Base-by-base conservation (phyloP, 208 protist species). In the Blastocrithidia nonstop region DNA sequence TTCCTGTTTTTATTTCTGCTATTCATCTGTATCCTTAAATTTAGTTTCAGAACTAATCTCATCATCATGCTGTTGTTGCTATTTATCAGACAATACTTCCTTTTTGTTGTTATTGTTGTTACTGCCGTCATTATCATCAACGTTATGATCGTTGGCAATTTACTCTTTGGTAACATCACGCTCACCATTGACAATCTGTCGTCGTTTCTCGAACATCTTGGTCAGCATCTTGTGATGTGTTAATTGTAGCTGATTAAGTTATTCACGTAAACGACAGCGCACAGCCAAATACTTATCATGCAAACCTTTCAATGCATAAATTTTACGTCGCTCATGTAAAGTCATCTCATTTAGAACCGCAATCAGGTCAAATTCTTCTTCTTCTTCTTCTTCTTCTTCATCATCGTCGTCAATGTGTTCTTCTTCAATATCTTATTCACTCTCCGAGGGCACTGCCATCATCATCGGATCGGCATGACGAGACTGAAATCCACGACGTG, bases 131-230 rank as follows among this genome's bases (percentile, higher is more conserved):
- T 39, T n/a, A 7, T 40, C 16, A 13, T 42, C 15, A 16, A 56
- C 21, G 6, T 50, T 40, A 6, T 9, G 24, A 40, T 44, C 37
- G n/a, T 42, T 44, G 15, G 37, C 24, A 16, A 82, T 13, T 33
- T 87, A 71, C 40, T 87, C 77, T 19, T 37, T 51, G 15, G 77
- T 87, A 47, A 87, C 61, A 31, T 87, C 79, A 15, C 65, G 67
- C 23, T 55, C 45, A 4, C 75, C 75, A 7, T 25, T 42, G 20
- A 85, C 66, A 52, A 88, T 84, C n/a, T 52, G 51, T 3, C 47
- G 44, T 38, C 74, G 72, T 15, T 61, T 41, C 23, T 69, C 57
- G 31, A 66, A 50, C 19, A 84, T 31, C 16, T 21, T 26, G 23
- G 47, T 22, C 40, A 53, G 25, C 9, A 41, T 35, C 20, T 45